phyloP scores from a whole-genome alignment of 305 asterid species.

The Fraxinus angustifolia region DNA sequence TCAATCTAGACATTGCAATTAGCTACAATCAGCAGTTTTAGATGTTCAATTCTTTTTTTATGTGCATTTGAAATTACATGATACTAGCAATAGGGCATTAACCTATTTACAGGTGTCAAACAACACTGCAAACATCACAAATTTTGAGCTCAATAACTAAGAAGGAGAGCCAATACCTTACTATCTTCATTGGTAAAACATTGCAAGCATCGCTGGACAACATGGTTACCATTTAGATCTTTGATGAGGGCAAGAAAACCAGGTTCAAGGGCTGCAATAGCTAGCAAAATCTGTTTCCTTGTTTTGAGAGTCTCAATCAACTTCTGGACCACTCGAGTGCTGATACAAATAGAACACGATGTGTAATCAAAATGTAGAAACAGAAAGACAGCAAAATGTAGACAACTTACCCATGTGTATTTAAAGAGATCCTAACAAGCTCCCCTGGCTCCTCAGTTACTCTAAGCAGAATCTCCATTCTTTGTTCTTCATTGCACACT shows the following conservation, averaged over 20 bases:
- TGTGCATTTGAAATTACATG: background rate
- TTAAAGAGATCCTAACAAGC: slow-evolving; percentile 64
- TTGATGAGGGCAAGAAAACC: slow-evolving; percentile 75
- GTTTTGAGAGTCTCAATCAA: slow-evolving; percentile 71
- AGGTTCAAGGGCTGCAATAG: slow-evolving; percentile 70
- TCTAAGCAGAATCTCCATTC: slow-evolving; percentile 55
- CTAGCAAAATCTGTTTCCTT: slow-evolving; percentile 51
- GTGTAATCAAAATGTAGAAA: background rate
- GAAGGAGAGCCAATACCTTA: slow-evolving; percentile 42
- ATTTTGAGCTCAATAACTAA: background rate
- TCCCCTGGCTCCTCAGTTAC: slow-evolving; percentile 62
- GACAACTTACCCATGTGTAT: slow-evolving; percentile 71
- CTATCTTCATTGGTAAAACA: slow-evolving; percentile 61
- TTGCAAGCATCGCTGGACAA: slow-evolving; percentile 75
- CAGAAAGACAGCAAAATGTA: slow-evolving; percentile 12
- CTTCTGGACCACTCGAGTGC: slow-evolving; percentile 91
- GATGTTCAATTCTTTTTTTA: background rate
- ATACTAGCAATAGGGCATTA: background rate
- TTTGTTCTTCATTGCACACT: slow-evolving; percentile 72
- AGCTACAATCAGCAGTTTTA: background rate
- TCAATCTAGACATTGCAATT: background rate
- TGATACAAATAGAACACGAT: slow-evolving; percentile 27
- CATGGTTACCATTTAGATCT: slow-evolving; percentile 84
- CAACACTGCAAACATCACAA: background rate
- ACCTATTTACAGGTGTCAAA: background rate